A percentile compares a stretch with the other conserved stretches of the same genome.
Evolutionary conservation across 2,329 filamentous ascomycete species (phyloP).

Genomic region (Cladophialophora yegresii): DNA sequence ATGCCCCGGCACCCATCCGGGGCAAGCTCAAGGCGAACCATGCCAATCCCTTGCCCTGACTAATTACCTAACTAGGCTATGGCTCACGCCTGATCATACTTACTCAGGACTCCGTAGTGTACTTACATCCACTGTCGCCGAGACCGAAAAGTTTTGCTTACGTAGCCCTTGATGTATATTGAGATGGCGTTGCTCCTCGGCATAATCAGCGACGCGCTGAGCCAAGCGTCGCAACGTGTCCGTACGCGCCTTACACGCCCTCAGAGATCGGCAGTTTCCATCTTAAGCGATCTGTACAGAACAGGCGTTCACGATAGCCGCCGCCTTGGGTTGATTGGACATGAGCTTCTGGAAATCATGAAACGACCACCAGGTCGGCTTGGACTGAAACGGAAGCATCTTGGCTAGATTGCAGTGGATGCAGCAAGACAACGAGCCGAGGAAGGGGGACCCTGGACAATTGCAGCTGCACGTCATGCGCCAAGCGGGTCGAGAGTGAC

Average conservation of each 20-base stretch:
- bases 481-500: not conserved
- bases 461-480: slow-evolving; percentile 22
- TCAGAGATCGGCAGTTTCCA: not conserved
- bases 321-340: slow-evolving; percentile 4
- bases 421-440: not conserved
- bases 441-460: not conserved
- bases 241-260: not conserved
- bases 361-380: slow-evolving; percentile 7
- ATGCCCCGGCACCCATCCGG: not conserved
- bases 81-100: not conserved
- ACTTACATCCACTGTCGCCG: no score
- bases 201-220: not conserved
- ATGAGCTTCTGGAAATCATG: slow-evolving; percentile 1
- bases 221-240: not conserved
- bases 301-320: not conserved
- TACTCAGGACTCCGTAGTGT: not conserved
- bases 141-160: not conserved
- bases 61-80: not conserved
- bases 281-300: not conserved
- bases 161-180: not conserved
- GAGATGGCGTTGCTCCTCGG: not conserved
- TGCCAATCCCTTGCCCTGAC: not conserved
- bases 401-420: not conserved
- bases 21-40: not conserved
- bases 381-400: not conserved